A percentile compares a stretch with the other conserved stretches of the same genome.
Conservation (phyloP, 179 eudicot genomes). For the Carnegiea gigantea region DNA sequence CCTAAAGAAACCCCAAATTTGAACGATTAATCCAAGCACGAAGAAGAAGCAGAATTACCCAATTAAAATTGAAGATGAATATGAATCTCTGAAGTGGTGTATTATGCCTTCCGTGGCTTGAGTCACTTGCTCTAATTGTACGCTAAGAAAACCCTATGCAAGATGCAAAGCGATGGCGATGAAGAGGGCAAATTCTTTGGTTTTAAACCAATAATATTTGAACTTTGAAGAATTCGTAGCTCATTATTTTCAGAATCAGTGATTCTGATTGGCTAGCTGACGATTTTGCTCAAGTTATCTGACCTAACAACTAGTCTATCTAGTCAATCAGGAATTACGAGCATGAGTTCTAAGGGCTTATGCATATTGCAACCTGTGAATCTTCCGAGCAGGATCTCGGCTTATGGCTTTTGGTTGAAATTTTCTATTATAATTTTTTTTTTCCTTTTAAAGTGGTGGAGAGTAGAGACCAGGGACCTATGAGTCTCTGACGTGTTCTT, state of each 20-base stretch:
- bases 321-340: no score
- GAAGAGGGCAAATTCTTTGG: neutral
- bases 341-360: no score
- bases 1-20: neutral
- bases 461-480: no score
- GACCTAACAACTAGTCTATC: neutral
- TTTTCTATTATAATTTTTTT: no score
- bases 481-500: no score
- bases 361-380: no score
- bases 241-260: neutral
- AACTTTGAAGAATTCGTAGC: neutral
- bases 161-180: conserved; percentile 24
- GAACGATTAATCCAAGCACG: neutral
- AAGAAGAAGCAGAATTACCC: conserved; percentile 8
- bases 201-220: neutral
- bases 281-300: neutral
- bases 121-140: neutral
- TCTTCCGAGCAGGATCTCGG: no score
- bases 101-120: conserved; percentile 13
- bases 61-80: neutral
- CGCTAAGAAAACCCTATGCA: conserved; percentile 9
- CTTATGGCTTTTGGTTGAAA: no score
- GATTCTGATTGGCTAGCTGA: neutral
- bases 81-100: neutral
- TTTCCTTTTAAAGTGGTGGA: no score